A percentile compares a stretch with the other conserved stretches of the same genome.
phyloP scores from a whole-genome alignment of 768 basidiomycete genomes.

The Fomitopsis serialis region DNA sequence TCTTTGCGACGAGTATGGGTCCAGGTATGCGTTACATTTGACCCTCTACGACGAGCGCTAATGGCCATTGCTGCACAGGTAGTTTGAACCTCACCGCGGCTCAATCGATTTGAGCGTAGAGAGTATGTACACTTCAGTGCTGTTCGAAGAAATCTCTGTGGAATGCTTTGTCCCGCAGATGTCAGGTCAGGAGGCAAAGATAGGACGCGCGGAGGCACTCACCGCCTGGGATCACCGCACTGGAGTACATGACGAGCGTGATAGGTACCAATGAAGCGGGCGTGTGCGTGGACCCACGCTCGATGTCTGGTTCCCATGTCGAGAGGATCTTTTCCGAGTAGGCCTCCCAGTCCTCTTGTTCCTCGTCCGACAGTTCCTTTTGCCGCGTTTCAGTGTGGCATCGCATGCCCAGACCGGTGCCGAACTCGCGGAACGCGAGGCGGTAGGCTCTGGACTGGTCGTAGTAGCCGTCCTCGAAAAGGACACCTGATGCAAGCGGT shows the following conservation, averaged over 20 bases:
- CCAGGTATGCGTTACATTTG: not conserved
- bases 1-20: too few species aligned
- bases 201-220: not conserved
- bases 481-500: conserved; percentile 3
- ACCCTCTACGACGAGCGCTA: too few species aligned
- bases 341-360: conserved; percentile 11
- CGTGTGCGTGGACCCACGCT: not conserved
- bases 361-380: not conserved
- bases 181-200: not conserved
- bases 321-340: conserved; percentile 5
- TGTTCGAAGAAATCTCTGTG: not conserved
- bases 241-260: conserved; percentile 21
- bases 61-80: too few species aligned
- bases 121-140: too few species aligned
- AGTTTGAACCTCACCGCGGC: too few species aligned
- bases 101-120: too few species aligned
- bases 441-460: conserved; percentile 15
- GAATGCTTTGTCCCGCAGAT: not conserved
- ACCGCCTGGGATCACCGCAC: conserved; percentile 20
- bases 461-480: conserved; percentile 17
- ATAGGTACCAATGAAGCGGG: conserved; percentile 14
- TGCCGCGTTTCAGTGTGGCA: conserved; percentile 7
- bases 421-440: conserved; percentile 25
- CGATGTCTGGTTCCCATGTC: conserved; percentile 2
- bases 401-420: conserved; percentile 19